Percentiles rank a stretch among this genome's conserved stretches.
Conservation (phyloP, 768 basidiomycete genomes). For the Trametes cingulata region DNA sequence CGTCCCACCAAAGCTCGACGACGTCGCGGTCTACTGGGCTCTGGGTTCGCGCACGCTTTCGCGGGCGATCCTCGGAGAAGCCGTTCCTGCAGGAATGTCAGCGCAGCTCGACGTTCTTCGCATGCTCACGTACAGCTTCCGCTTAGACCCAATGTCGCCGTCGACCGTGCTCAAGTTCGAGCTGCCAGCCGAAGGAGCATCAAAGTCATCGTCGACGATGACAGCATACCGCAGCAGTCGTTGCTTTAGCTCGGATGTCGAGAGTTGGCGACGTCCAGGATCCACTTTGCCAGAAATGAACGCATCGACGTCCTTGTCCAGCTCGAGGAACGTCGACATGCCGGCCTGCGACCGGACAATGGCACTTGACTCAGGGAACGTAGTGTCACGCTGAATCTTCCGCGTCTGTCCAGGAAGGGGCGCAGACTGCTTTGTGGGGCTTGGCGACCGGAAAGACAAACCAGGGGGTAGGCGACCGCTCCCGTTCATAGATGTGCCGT, state of each 20-base stretch:
- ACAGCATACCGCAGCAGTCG: constrained; percentile 25
- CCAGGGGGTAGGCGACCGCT: constrained; percentile 47
- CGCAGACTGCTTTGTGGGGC: constrained; percentile 25
- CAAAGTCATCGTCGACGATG: constrained; percentile 32
- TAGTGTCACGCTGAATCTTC: constrained; percentile 41
- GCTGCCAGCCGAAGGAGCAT: constrained; percentile 13
- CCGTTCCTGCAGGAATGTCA: constrained; percentile 30
- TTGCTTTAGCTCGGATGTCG: constrained; percentile 21
- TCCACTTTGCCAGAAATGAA: constrained; percentile 19
- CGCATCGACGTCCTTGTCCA: constrained; percentile 54
- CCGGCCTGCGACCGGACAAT: constrained; percentile 68
- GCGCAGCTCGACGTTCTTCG: neutral
- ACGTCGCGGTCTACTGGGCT: constrained; percentile 44
- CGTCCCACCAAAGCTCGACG: constrained; percentile 74
- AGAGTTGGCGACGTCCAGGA: constrained; percentile 1
- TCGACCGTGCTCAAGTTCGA: constrained; percentile 29
- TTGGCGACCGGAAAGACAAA: constrained; percentile 35
- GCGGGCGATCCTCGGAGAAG: constrained; percentile 46
- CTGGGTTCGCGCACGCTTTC: constrained; percentile 60
- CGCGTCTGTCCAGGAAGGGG: constrained; percentile 24
- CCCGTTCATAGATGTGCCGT: constrained; percentile 40
- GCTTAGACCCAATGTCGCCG: constrained; percentile 55
- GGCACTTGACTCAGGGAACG: constrained; percentile 68
- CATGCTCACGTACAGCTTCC: constrained; percentile 50
- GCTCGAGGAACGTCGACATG: constrained; percentile 67